A percentile compares a stretch with the other conserved stretches of the same genome.
Evolutionary conservation across 2,329 filamentous ascomycete genomes (phyloP).

Genomic region (Boeremia lycopersici): DNA sequence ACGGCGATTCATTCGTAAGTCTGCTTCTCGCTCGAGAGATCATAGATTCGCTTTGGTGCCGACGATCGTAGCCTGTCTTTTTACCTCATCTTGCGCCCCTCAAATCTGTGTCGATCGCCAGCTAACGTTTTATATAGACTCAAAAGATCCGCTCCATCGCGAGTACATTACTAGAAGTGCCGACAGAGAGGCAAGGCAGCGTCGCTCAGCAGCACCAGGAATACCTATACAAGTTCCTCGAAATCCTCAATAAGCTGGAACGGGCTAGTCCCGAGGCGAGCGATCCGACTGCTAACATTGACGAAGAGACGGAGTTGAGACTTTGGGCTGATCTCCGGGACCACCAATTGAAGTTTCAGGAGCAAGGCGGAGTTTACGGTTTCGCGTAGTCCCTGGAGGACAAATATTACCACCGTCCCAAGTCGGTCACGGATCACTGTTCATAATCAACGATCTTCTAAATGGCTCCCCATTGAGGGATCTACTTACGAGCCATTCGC

Average conservation of each 20-base stretch:
- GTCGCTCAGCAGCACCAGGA: constrained; percentile 68
- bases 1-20: constrained; percentile 68
- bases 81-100: constrained; percentile 12
- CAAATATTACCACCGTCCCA: too few relatives aligned
- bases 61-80: constrained; percentile 10
- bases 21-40: constrained; percentile 18
- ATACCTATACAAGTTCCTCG: constrained; percentile 73
- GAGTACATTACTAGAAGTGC: constrained; percentile 73
- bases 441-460: background rate
- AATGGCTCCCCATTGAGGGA: background rate
- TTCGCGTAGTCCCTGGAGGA: constrained; percentile 17
- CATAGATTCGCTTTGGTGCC: constrained; percentile 19
- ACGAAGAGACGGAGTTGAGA: constrained; percentile 77
- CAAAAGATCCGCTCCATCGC: constrained; percentile 86
- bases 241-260: constrained; percentile 76
- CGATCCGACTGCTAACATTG: constrained; percentile 47
- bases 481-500: background rate
- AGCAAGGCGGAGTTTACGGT: constrained; percentile 63
- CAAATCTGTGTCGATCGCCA: constrained; percentile 25
- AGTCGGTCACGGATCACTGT: background rate
- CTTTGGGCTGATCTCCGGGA: constrained; percentile 81
- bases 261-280: constrained; percentile 58
- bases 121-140: constrained; percentile 58
- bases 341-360: constrained; percentile 74
- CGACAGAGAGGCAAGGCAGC: constrained; percentile 59